A percentile compares a stretch with the other conserved stretches of the same genome.
These are phyloP conservation scores for Anaeramoeba flamelloides DNA, from an alignment of 78 protist species.

Conservation along the genomic window DNA sequence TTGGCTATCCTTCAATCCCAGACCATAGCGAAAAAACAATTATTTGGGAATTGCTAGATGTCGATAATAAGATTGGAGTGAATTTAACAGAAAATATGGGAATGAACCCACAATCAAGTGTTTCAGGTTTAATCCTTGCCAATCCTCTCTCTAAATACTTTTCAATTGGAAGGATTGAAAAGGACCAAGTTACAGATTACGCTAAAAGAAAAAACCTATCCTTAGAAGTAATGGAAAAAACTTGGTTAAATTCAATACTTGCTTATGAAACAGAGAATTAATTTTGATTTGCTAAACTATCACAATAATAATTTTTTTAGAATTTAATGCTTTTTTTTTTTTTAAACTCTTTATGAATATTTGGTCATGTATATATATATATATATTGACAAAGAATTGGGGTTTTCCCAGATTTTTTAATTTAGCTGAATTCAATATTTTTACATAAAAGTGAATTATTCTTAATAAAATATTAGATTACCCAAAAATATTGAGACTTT, in stretches of 20 bases:
- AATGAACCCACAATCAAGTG: slow-evolving; percentile 91
- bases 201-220: slow-evolving; percentile 57
- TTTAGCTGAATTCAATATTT: no score
- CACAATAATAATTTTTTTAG: no score
- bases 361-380: no score
- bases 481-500: no score
- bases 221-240: slow-evolving; percentile 46
- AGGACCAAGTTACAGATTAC: slow-evolving; percentile 83
- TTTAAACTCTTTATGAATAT: no score
- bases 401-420: no score
- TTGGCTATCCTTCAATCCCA: slow-evolving; percentile 95
- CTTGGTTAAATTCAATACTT: slow-evolving; percentile 62
- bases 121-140: slow-evolving; percentile 75
- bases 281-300: no score
- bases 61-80: slow-evolving; percentile 27
- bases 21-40: slow-evolving; percentile 89
- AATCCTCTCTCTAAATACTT: slow-evolving; percentile 71
- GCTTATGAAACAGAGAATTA: no score
- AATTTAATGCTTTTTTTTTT: no score
- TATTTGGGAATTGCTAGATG: background rate
- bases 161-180: slow-evolving; percentile 76
- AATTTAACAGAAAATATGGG: slow-evolving; percentile 71
- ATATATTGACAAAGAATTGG: no score
- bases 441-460: no score
- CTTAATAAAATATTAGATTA: no score